Percentiles rank a stretch among this genome's conserved stretches.
phyloP scores from a whole-genome alignment of 257 asterid genomes.

The Solanum chmielewskii region DNA sequence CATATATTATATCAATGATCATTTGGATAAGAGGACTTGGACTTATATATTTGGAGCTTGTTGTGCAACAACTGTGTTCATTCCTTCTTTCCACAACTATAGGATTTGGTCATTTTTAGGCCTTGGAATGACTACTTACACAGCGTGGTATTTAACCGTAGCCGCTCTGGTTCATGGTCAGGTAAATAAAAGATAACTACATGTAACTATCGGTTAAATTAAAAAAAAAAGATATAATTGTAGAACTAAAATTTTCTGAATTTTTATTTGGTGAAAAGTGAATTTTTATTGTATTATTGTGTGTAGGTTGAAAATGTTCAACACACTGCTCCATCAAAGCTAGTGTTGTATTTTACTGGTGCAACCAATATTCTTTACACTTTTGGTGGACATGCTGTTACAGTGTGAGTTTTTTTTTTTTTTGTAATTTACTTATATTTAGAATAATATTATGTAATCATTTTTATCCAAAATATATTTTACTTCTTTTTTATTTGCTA shows the following conservation, averaged over 20 bases:
- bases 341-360: conserved; percentile 86
- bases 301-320: conserved; percentile 60
- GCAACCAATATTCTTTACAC: conserved; percentile 93
- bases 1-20: conserved; percentile 84
- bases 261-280: neutral
- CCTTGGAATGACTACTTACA: conserved; percentile 95
- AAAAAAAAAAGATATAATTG: neutral
- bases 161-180: conserved; percentile 81
- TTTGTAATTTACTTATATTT: neutral
- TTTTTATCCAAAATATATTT: neutral
- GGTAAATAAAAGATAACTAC: conserved; percentile 18
- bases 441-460: neutral
- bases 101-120: conserved; percentile 93
- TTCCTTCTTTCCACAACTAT: conserved; percentile 96
- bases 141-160: conserved; percentile 84
- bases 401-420: conserved; percentile 54
- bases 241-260: neutral
- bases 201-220: neutral
- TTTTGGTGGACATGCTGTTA: conserved; percentile 98
- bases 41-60: conserved; percentile 98
- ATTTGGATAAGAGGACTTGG: conserved; percentile 97
- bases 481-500: conserved; percentile 4
- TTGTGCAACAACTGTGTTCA: conserved; percentile 93
- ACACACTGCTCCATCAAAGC: conserved; percentile 69
- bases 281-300: neutral